phyloP scores from a whole-genome alignment of 2,329 filamentous ascomycete genomes.

The Penicillium sp. region DNA sequence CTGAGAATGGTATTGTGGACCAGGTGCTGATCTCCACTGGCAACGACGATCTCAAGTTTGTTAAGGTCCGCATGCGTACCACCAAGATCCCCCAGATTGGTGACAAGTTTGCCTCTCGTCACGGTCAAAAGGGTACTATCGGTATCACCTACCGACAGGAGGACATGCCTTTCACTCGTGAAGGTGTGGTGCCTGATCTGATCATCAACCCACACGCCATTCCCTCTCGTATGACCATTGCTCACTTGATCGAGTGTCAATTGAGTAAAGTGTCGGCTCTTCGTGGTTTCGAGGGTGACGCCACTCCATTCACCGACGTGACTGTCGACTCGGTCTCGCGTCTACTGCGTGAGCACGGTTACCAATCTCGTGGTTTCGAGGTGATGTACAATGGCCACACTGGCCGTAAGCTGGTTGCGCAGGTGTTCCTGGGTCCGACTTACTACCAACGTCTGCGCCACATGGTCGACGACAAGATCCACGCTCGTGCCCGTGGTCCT shows the following conservation, averaged over 20 bases:
- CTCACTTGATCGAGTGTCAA: constrained; percentile 98
- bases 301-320: constrained; percentile 96
- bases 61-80: constrained; percentile 95
- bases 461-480: constrained; percentile 99
- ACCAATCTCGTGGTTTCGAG: constrained; percentile 96
- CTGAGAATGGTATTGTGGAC: constrained; percentile 95
- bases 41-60: constrained; percentile 89
- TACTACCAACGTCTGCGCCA: constrained; percentile 98
- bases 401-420: constrained; percentile 86
- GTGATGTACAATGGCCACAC: constrained; percentile 99
- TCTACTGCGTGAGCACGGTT: constrained; percentile 84
- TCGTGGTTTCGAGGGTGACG: constrained; percentile 93
- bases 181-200: constrained; percentile 90
- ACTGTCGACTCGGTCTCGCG: constrained; percentile 92
- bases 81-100: constrained; percentile 99
- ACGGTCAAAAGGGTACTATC: constrained; percentile 98
- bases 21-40: constrained; percentile 93
- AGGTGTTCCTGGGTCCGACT: constrained; percentile 95
- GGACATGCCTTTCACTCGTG: constrained; percentile 96
- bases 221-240: constrained; percentile 99
- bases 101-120: constrained; percentile 98
- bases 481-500: constrained; percentile 94
- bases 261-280: constrained; percentile 94
- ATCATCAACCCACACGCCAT: constrained; percentile 99
- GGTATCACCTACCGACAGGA: constrained; percentile 97